Evolutionary conservation across 1,284 basidiomycete species (phyloP), one percentile per base, ranked within the genome.

Genomic region (Somion occarium): DNA sequence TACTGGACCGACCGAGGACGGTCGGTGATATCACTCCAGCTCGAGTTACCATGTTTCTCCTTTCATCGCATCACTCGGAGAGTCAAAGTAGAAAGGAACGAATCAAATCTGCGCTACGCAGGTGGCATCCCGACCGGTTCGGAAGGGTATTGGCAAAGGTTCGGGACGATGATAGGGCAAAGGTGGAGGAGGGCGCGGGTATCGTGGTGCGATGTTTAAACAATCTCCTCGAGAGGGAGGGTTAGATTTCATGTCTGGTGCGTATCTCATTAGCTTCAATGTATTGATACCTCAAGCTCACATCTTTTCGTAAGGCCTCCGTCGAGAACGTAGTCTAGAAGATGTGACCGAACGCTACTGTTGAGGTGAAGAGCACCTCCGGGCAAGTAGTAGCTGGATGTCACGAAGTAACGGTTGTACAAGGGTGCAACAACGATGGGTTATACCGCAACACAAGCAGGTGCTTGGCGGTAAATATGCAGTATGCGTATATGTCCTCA

Each of bases 41-140:
- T 19, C 69, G 70, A 20, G 73, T 89, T 44, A 63, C 69, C 9
- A 61, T 64, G 46, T 86, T 90, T 63, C 68, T 90, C 38, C 66
- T 87, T 43, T 84, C 83, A 15, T 72, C 76, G 9, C 55, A 70
- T 25, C 83, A 87, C 64, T 85, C 85, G n/a, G 69, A 70, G 46
- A 69, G 69, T 20, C 73, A 76, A 54, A 71, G 77, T 38, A 74
- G 73, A 55, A 85, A 80, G 63, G 84, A 88, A 46, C 74, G 85
- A 48, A 74, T 88, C 53, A 76, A 79, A 44, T 71, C 66, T 30
- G 85, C 83, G 2, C 73, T 86, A 62, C 74, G 85, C 27, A 72
- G 83, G 49, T 90, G 87, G 86, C 87, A 90, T 62, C 88, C 88
- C 2, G 88, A 90, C 64, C 72, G 85, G 43, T 89, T 90, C 68